Evolutionary conservation across 805 yeast genomes (phyloP).

Genomic region (Gaillardinia entomophila): DNA sequence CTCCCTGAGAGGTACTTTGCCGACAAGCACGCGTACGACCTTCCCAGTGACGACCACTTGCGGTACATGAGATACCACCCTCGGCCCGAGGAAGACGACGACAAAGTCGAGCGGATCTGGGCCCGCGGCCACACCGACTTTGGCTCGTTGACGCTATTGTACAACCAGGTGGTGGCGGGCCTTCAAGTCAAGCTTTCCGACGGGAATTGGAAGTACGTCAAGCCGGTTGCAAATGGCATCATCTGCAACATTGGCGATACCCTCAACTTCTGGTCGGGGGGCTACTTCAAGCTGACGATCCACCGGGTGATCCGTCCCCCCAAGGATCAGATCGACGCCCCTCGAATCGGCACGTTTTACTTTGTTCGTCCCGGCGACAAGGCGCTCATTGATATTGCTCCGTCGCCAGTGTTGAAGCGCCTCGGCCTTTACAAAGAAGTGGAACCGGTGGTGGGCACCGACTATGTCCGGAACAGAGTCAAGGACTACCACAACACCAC

Average conservation of each 20-base stretch:
- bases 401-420: conserved; percentile 24
- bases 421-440: conserved; percentile 21
- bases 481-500: conserved; percentile 19
- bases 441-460: conserved; percentile 20
- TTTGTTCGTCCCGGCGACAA: conserved; percentile 30
- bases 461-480: conserved; percentile 23
- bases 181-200: conserved; percentile 22
- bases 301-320: conserved; percentile 33
- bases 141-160: conserved; percentile 29
- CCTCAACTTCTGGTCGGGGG: conserved; percentile 28
- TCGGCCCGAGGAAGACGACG: conserved; percentile 21
- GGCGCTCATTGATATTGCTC: conserved; percentile 20
- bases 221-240: conserved; percentile 24
- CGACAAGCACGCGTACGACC: conserved; percentile 23
- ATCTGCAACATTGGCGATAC: conserved; percentile 33
- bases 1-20: conserved; percentile 28
- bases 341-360: conserved; percentile 29
- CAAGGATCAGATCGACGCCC: conserved; percentile 21
- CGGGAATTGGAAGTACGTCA: conserved; percentile 30
- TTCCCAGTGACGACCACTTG: conserved; percentile 28
- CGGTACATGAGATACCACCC: conserved; percentile 30
- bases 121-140: conserved; percentile 32
- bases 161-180: conserved; percentile 31
- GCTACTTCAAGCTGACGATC: conserved; percentile 27
- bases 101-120: conserved; percentile 24